These are phyloP conservation scores for Amphibolis antarctica DNA, from an alignment of 106 monocot species.

Conservation along the genomic window DNA sequence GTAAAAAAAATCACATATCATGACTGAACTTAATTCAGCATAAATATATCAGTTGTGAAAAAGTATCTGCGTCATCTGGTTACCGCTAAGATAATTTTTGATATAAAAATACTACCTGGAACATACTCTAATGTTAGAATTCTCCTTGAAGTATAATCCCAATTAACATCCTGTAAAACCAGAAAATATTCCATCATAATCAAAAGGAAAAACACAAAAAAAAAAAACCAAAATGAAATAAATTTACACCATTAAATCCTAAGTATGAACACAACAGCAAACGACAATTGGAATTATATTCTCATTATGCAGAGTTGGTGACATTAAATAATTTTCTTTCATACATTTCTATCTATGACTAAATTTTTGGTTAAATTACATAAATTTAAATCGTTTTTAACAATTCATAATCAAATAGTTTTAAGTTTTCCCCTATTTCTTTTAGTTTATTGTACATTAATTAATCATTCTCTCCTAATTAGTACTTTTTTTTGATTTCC, in stretches of 20 bases:
- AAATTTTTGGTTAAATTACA: too few relatives aligned
- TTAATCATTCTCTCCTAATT: too few relatives aligned
- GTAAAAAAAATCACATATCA: background rate
- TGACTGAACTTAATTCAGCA: background rate
- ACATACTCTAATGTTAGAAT: constrained; percentile 91
- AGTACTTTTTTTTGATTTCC: too few relatives aligned
- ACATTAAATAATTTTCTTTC: too few relatives aligned
- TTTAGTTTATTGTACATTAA: too few relatives aligned
- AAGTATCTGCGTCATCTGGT: background rate
- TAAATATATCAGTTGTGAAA: background rate
- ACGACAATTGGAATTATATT: too few relatives aligned
- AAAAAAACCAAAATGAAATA: background rate
- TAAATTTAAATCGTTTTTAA: too few relatives aligned
- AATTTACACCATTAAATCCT: too few relatives aligned
- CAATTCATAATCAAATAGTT: too few relatives aligned
- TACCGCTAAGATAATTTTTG: background rate
- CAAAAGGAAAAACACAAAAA: background rate
- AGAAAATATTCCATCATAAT: background rate
- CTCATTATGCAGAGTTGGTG: too few relatives aligned
- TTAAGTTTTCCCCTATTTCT: too few relatives aligned
- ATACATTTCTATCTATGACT: too few relatives aligned
- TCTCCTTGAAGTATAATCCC: constrained; percentile 86
- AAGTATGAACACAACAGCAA: background rate
- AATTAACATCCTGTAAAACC: constrained; percentile 48
- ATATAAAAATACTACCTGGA: constrained; percentile 43